phyloP scores from a whole-genome alignment of 768 basidiomycete species.

The Epithele typhae region DNA sequence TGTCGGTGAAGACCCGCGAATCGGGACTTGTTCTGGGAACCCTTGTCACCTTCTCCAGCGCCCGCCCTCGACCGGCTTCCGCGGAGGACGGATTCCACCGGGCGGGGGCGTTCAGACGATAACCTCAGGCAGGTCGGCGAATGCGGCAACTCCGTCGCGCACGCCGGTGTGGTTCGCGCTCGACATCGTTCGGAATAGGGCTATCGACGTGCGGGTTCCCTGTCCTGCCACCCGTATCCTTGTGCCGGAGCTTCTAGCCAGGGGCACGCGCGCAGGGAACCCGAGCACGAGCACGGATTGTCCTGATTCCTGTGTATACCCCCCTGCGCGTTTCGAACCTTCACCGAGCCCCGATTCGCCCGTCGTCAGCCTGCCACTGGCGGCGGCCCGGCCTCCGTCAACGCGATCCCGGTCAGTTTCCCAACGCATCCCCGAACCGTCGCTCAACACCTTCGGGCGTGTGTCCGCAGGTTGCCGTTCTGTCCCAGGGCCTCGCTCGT shows the following conservation, averaged over 20 bases:
- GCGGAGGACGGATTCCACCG: slow-evolving; percentile 1
- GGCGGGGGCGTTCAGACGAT: no score
- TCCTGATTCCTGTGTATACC: background rate
- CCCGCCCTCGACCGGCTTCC: background rate
- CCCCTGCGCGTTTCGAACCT: no score
- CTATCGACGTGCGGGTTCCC: background rate
- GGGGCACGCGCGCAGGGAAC: slow-evolving; percentile 6
- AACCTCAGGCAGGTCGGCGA: background rate
- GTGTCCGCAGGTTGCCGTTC: slow-evolving; percentile 7
- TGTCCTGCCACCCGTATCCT: background rate
- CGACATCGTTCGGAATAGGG: background rate
- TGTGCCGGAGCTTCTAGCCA: background rate
- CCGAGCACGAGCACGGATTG: slow-evolving; percentile 5
- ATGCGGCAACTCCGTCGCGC: background rate
- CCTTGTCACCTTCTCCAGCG: no score
- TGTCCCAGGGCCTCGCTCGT: slow-evolving; percentile 8
- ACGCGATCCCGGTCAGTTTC: slow-evolving; percentile 12
- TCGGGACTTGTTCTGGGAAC: no score
- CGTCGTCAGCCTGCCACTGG: no score
- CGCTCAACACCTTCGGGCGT: slow-evolving; percentile 8
- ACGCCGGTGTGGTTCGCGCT: background rate
- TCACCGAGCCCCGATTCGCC: background rate
- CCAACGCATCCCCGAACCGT: slow-evolving; percentile 14
- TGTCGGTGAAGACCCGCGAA: background rate
- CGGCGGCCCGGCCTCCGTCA: slow-evolving; percentile 16